Conservation (phyloP, 768 basidiomycete species). For the Boletus rubropictus region DNA sequence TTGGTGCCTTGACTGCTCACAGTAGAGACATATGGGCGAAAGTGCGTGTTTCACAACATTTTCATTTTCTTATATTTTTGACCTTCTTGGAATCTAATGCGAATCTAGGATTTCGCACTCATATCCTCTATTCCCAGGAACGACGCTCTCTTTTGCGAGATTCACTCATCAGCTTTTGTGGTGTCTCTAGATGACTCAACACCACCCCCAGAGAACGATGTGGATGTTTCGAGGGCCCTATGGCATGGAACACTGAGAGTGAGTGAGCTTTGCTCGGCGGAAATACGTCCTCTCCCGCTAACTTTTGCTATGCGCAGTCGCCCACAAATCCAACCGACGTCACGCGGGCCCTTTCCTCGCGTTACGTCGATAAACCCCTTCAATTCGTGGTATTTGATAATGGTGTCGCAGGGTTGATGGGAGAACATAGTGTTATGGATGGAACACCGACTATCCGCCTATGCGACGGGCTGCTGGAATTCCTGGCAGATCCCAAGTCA, state of each 20-base stretch:
- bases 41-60: constrained; percentile 34
- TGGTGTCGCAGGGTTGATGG: constrained; percentile 77
- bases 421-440: constrained; percentile 91
- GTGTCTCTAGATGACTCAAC: constrained; percentile 68
- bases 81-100: neutral
- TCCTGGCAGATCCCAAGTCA: constrained; percentile 54
- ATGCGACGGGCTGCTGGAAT: constrained; percentile 62
- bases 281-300: neutral
- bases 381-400: constrained; percentile 86
- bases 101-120: constrained; percentile 53
- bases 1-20: constrained; percentile 73
- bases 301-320: constrained; percentile 3
- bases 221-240: constrained; percentile 61
- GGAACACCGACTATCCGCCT: constrained; percentile 76
- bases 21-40: constrained; percentile 89
- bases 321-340: constrained; percentile 22
- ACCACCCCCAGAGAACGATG: constrained; percentile 38
- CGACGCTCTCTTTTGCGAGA: constrained; percentile 55
- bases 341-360: constrained; percentile 54
- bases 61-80: neutral
- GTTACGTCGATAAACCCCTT: constrained; percentile 88
- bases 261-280: constrained; percentile 31
- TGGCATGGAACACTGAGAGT: constrained; percentile 75
- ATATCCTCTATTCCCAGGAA: constrained; percentile 60
- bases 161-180: constrained; percentile 83